phyloP scores from a whole-genome alignment of 1,284 basidiomycete species.

The Serendipita sp. region DNA sequence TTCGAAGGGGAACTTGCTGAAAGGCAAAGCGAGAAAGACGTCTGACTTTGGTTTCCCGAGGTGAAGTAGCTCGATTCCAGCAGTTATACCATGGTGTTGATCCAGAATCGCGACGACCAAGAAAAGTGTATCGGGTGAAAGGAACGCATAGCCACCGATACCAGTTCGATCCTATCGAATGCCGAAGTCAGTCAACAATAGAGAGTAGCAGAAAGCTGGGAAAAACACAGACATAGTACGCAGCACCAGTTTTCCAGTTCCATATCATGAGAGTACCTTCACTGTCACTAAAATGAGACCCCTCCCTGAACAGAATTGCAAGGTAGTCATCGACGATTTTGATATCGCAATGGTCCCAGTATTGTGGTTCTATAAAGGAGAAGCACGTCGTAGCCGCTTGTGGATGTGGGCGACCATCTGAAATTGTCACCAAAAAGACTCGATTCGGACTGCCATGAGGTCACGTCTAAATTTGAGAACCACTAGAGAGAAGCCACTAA shows the following conservation, averaged over 20 bases:
- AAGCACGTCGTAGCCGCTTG: too few relatives aligned
- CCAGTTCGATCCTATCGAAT: not conserved
- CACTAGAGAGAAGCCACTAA: too few relatives aligned
- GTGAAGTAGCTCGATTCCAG: not conserved
- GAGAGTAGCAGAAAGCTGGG: not conserved
- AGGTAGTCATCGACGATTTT: not conserved
- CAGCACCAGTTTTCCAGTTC: not conserved
- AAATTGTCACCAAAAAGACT: not conserved
- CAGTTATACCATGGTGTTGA: not conserved
- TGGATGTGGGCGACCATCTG: not conserved
- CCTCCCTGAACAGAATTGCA: not conserved
- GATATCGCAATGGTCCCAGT: not conserved
- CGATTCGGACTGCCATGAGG: not conserved
- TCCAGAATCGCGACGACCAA: not conserved
- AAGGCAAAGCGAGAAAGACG: not conserved
- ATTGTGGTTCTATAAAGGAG: not conserved
- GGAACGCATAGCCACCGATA: not conserved
- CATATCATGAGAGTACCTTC: not conserved
- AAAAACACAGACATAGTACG: not conserved
- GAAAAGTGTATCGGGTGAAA: not conserved
- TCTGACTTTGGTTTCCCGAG: not conserved
- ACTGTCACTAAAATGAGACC: not conserved
- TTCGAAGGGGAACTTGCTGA: not conserved
- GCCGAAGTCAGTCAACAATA: not conserved
- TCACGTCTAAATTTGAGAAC: not conserved